Conservation (phyloP, 2,329 filamentous ascomycete species). For the Hortaea werneckii region DNA sequence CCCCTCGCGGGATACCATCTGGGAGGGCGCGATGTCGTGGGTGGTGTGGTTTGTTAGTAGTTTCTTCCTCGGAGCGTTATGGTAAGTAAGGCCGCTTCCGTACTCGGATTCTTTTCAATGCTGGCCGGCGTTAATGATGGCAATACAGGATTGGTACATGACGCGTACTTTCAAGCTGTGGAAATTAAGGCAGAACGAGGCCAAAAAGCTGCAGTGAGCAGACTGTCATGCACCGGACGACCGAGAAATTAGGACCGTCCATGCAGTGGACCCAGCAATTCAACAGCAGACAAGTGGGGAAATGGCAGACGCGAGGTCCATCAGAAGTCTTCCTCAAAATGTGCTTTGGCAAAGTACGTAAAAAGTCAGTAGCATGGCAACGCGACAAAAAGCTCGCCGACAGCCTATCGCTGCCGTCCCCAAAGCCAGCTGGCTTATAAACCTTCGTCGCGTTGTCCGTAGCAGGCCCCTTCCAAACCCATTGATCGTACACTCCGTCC, state of each 20-base stretch:
- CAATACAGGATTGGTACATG: conserved; percentile 34
- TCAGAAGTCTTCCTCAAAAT: background rate
- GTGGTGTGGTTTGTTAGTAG: conserved; percentile 39
- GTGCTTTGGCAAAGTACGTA: background rate
- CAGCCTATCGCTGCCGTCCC: background rate
- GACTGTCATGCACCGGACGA: too few species aligned
- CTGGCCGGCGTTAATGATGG: conserved; percentile 18
- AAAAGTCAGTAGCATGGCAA: background rate
- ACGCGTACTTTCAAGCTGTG: conserved; percentile 43
- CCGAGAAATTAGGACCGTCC: too few species aligned
- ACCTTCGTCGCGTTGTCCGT: background rate
- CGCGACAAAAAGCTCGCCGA: background rate
- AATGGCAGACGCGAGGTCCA: background rate
- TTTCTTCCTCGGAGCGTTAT: conserved; percentile 35
- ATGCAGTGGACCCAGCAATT: too few species aligned
- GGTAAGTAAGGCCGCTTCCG: conserved; percentile 14
- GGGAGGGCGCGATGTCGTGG: conserved; percentile 42
- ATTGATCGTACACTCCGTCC: background rate
- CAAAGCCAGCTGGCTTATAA: background rate
- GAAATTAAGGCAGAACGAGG: conserved; percentile 27
- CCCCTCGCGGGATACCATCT: conserved; percentile 34
- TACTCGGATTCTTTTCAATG: background rate
- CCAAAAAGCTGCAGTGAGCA: conserved; percentile 16
- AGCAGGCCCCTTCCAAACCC: background rate
- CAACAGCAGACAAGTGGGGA: too few species aligned